phyloP scores from a whole-genome alignment of 2,329 filamentous ascomycete species.

The Fusarium musae region DNA sequence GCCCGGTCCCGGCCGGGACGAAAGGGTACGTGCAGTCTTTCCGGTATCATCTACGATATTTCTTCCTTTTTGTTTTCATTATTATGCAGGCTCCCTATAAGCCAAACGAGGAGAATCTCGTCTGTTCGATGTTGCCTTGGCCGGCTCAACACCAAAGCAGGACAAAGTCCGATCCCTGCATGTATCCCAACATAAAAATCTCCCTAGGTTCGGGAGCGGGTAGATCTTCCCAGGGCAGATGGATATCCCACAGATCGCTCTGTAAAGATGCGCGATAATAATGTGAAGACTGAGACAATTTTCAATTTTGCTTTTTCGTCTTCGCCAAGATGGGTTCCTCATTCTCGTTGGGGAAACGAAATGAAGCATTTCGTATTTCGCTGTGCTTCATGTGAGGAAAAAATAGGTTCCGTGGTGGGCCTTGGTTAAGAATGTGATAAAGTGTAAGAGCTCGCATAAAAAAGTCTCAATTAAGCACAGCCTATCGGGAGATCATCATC shows the following conservation, averaged over 20 bases:
- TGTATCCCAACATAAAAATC: constrained; percentile 7
- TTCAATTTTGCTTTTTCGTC: not conserved
- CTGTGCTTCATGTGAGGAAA: constrained; percentile 12
- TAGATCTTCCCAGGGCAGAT: constrained; percentile 33
- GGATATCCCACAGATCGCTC: constrained; percentile 2
- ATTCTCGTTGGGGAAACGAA: constrained; percentile 1
- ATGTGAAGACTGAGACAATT: constrained; percentile 23
- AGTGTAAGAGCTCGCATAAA: constrained; percentile 23
- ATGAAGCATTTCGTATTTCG: constrained; percentile 16
- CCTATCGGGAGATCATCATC: not conserved
- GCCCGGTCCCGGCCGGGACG: constrained; percentile 16
- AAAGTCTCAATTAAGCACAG: constrained; percentile 15
- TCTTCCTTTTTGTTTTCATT: not conserved
- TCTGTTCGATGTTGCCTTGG: constrained; percentile 1
- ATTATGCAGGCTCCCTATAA: constrained; percentile 5
- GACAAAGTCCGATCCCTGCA: constrained; percentile 17
- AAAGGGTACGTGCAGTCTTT: not conserved
- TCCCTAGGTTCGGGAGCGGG: constrained; percentile 26
- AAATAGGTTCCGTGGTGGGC: constrained; percentile 2
- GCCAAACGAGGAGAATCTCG: not conserved
- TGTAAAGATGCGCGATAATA: constrained; percentile 2
- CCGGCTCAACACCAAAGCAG: constrained; percentile 4
- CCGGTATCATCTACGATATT: not conserved
- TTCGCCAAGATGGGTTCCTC: not conserved
- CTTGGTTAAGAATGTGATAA: not conserved